Evolutionary conservation across 2,329 filamentous ascomycete genomes (phyloP), one percentile per base, ranked within the genome.

Genomic region (Colletotrichum sp.): DNA sequence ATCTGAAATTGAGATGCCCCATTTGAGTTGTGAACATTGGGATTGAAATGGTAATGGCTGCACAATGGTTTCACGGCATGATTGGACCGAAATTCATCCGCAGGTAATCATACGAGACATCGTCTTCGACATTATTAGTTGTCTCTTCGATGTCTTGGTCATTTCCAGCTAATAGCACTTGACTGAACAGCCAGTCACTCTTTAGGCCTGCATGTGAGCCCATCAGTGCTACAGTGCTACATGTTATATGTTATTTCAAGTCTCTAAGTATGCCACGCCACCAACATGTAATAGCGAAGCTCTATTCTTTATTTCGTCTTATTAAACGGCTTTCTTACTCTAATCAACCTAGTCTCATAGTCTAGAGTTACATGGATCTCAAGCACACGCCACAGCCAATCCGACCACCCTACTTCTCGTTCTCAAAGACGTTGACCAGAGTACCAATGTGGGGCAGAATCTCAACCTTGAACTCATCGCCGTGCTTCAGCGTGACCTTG

Each of bases 381-480:
- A n/a, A 6, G 18, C 39, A 48, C 39, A n/a, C 18, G 9, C 55
- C 55, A 57, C 65, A 18, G 68, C n/a, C 9, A 26, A 36, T 1
- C 48, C 57, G n/a, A 52, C 44, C 12, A 22, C n/a, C 44, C 8
- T 13, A 52, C 10, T 52, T 52, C 44, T 77, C 76, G 10, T 77
- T 77, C 64, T 76, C 39, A 4, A 77, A 77, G 36, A 69, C 68
- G n/a, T 84, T 88, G 63, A 84, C 78, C 62, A 88, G 77, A 5
- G 85, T 88, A 6, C 86, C 87, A n/a, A 88, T 85, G 75, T 87
- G 82, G 34, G 82, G 83, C 36, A 82, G 76, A 28, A 88, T 84
- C 80, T 88, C 86, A 2, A 89, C 86, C 3, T 81, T 81, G 48
- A 87, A 88, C 78, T 87, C 83, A 30, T 87, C 85, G 1, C 85